phyloP scores from a whole-genome alignment of 1,284 basidiomycete species.

The Leccinum subspadiceum region DNA sequence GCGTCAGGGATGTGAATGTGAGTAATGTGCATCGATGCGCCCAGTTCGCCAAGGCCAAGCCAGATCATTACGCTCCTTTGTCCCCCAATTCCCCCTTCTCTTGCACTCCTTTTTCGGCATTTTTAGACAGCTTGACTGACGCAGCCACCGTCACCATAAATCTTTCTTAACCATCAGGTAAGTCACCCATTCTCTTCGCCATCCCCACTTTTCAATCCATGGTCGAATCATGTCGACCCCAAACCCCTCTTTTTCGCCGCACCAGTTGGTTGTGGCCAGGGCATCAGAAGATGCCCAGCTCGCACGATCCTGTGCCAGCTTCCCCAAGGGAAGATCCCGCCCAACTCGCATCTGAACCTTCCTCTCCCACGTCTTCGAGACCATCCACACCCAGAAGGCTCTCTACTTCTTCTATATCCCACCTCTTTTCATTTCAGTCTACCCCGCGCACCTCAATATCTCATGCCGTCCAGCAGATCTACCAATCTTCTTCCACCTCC shows the following conservation, averaged over 20 bases:
- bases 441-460: conserved; percentile 18
- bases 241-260: conserved; percentile 13
- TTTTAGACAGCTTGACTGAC: conserved; percentile 31
- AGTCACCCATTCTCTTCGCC: conserved; percentile 21
- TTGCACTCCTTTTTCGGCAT: conserved; percentile 11
- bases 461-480: conserved; percentile 20
- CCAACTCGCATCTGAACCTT: conserved; percentile 6
- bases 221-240: conserved; percentile 15
- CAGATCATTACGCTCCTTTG: conserved; percentile 2
- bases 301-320: conserved; percentile 17
- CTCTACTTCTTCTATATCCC: conserved; percentile 27
- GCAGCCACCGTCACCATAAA: conserved; percentile 28
- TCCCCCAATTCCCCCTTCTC: conserved; percentile 9
- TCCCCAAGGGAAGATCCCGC: conserved; percentile 15
- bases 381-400: conserved; percentile 21
- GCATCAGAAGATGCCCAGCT: conserved; percentile 22
- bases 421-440: conserved; percentile 25
- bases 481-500: conserved; percentile 6
- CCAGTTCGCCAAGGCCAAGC: conserved; percentile 6
- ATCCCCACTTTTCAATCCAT: conserved; percentile 16
- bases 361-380: conserved; percentile 12
- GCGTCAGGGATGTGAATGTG: conserved; percentile 29
- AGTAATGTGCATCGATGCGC: conserved; percentile 17
- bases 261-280: conserved; percentile 30
- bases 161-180: conserved; percentile 30